Conservation (phyloP, 2,329 filamentous ascomycete species). For the Fusarium nodosum region DNA sequence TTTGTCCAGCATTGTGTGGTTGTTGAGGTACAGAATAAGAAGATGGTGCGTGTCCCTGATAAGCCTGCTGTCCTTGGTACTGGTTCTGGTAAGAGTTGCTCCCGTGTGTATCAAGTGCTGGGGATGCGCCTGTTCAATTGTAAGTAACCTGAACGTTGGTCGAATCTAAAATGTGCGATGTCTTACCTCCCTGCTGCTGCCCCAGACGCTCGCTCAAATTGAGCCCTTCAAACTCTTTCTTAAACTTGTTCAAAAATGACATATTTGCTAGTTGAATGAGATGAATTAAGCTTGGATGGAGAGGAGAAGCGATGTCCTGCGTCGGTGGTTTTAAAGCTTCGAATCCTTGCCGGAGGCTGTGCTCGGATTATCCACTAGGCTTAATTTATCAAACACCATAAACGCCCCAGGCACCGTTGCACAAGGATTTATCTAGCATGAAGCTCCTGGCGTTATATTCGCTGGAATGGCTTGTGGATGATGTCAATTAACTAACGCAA, state of each 20-base stretch:
- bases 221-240: constrained; percentile 37
- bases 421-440: neutral
- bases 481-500: neutral
- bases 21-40: constrained; percentile 1
- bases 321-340: neutral
- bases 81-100: neutral
- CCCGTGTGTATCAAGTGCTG: neutral
- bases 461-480: neutral
- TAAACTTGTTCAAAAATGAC: constrained; percentile 39
- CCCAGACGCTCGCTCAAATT: constrained; percentile 15
- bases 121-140: neutral
- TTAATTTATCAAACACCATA: neutral
- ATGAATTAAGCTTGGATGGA: fast-evolving
- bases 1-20: neutral
- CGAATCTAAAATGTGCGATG: fast-evolving
- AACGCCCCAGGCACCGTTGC: neutral
- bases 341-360: neutral
- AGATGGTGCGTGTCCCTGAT: constrained; percentile 5
- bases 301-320: neutral
- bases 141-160: neutral
- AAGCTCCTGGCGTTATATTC: neutral
- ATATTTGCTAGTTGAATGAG: neutral
- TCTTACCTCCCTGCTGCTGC: constrained; percentile 14
- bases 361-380: neutral
- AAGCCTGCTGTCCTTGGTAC: constrained; percentile 10